Percentiles rank a stretch among this genome's conserved stretches.
These are phyloP conservation scores for Fusarium albidum DNA, from an alignment of 2,329 filamentous ascomycete genomes.

Conservation along the genomic window DNA sequence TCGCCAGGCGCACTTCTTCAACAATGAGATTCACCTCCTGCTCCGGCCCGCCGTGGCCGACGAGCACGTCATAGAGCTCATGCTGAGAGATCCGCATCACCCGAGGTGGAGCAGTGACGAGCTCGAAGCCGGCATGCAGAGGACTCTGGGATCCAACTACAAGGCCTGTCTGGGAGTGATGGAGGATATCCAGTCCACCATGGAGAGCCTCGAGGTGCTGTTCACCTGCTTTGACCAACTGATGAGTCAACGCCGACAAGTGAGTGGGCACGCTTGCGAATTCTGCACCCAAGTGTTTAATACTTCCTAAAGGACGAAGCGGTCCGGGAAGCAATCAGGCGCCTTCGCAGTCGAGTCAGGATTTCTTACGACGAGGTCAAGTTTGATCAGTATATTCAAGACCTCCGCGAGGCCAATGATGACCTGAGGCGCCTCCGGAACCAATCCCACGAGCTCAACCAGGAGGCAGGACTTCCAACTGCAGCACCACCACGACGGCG, in stretches of 20 bases:
- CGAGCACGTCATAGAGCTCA: neutral
- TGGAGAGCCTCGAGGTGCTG: neutral
- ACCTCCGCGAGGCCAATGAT: no score
- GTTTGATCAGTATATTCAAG: no score
- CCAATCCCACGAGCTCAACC: no score
- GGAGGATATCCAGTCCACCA: neutral
- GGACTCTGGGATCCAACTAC: neutral
- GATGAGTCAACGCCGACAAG: neutral
- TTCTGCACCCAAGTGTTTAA: no score
- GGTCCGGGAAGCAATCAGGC: no score
- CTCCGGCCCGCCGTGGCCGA: neutral
- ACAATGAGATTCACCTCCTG: slow-evolving; percentile 2
- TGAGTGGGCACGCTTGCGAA: neutral
- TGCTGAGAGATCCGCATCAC: neutral
- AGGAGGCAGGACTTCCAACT: no score
- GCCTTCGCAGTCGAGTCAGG: no score
- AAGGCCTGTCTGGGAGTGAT: neutral
- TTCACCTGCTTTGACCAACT: neutral
- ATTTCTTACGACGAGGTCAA: no score
- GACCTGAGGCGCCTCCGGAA: no score
- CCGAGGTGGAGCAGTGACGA: neutral
- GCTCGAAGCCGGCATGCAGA: neutral
- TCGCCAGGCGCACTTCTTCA: neutral
- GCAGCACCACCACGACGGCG: no score
- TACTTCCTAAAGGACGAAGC: no score